These are phyloP conservation scores for Cantharellus cinnabarinus DNA, from an alignment of 768 basidiomycete genomes.

Conservation along the genomic window DNA sequence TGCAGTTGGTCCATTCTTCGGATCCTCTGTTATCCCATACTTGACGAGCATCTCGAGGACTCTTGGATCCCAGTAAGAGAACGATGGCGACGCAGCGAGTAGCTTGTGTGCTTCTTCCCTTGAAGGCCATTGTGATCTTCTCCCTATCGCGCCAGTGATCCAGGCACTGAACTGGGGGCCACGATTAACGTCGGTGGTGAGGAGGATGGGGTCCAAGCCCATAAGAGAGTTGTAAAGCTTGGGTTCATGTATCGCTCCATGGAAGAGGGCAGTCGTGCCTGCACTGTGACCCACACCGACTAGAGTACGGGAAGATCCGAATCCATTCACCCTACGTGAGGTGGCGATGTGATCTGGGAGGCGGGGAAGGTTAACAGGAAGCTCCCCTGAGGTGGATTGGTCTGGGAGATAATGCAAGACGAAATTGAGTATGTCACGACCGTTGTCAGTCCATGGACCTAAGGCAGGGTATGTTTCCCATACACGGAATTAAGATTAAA, in stretches of 20 bases:
- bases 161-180: not conserved
- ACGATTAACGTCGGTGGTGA: constrained; percentile 8
- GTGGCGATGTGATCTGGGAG: constrained; percentile 24
- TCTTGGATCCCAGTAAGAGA: constrained; percentile 44
- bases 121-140: constrained; percentile 45
- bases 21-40: constrained; percentile 27
- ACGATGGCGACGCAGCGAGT: constrained; percentile 42
- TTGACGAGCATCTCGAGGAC: constrained; percentile 41
- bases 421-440: constrained; percentile 63
- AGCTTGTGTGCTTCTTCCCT: constrained; percentile 39
- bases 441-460: constrained; percentile 66
- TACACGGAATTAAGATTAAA: not conserved
- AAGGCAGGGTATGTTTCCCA: not conserved
- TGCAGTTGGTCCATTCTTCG: constrained; percentile 17
- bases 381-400: constrained; percentile 13
- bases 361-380: constrained; percentile 37
- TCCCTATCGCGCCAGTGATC: constrained; percentile 29
- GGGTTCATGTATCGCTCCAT: constrained; percentile 43
- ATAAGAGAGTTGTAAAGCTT: constrained; percentile 49
- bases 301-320: constrained; percentile 27
- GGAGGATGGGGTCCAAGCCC: constrained; percentile 62
- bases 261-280: constrained; percentile 62
- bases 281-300: constrained; percentile 68
- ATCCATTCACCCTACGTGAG: constrained; percentile 27
- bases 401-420: constrained; percentile 43